Percentiles rank a stretch among this genome's conserved stretches.
Evolutionary conservation across 805 yeast genomes (phyloP).

Genomic region (Maudiozyma barnettii): DNA sequence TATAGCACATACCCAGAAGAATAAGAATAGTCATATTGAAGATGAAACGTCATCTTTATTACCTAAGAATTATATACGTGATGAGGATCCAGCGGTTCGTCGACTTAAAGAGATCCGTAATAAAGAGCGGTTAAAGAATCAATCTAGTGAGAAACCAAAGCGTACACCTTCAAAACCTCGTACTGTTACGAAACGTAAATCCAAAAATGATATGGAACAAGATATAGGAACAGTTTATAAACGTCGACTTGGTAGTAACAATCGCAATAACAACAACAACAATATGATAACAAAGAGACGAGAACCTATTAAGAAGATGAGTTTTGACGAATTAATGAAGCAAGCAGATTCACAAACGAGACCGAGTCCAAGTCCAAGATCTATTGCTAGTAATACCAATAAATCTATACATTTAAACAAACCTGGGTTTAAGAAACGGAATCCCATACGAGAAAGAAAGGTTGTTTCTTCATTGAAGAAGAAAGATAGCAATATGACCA

Average conservation of each 20-base stretch:
- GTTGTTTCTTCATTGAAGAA: conserved; percentile 36
- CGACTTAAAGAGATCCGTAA: conserved; percentile 58
- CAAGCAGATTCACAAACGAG: conserved; percentile 38
- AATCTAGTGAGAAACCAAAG: conserved; percentile 25
- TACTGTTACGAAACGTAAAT: conserved; percentile 3
- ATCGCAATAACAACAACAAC: not conserved
- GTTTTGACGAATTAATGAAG: conserved; percentile 49
- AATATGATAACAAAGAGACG: conserved; percentile 2
- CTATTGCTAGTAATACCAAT: not conserved
- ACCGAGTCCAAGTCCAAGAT: not conserved
- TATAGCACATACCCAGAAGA: no score
- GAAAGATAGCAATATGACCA: no score
- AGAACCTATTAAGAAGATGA: conserved; percentile 34
- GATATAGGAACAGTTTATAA: conserved; percentile 17
- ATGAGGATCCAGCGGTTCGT: conserved; percentile 62
- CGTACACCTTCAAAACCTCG: not conserved
- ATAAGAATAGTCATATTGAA: not conserved
- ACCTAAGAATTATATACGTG: conserved; percentile 25
- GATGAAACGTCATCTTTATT: conserved; percentile 12
- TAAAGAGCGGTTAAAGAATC: conserved; percentile 39
- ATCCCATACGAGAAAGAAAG: not conserved
- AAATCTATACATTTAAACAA: conserved; percentile 5
- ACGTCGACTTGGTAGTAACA: conserved; percentile 13
- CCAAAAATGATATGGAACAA: conserved; percentile 9
- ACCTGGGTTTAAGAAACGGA: conserved; percentile 12